Conservation (phyloP, 148 eudicot species). For the Rhododendron mucronatum region DNA sequence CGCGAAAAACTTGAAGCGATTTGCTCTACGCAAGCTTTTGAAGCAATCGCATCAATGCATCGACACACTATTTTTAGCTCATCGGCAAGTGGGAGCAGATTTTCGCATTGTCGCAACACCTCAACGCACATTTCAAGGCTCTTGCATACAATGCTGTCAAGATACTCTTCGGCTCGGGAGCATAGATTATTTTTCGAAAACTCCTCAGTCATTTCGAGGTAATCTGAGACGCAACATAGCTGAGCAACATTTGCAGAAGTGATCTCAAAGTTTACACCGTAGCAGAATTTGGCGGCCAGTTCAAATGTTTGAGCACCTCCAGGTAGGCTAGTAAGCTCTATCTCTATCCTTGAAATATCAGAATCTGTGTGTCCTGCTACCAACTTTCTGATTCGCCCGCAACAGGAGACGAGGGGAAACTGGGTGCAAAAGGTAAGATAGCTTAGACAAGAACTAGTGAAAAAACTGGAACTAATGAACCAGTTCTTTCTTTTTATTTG, state of each 20-base stretch:
- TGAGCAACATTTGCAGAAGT: conserved; percentile 78
- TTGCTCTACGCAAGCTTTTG: conserved; percentile 86
- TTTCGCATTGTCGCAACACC: conserved; percentile 79
- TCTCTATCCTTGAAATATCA: conserved; percentile 48
- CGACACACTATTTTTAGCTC: conserved; percentile 65
- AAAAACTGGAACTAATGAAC: not conserved
- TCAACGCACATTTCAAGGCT: conserved; percentile 76
- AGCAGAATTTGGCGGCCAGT: conserved; percentile 89
- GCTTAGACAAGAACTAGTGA: not conserved
- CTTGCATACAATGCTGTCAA: conserved; percentile 65
- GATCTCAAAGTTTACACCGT: conserved; percentile 81
- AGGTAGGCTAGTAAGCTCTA: conserved; percentile 61
- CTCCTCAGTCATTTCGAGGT: conserved; percentile 78
- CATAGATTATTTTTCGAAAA: conserved; percentile 71
- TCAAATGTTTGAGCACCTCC: conserved; percentile 85
- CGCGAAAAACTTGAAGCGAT: conserved; percentile 95
- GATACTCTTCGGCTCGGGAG: conserved; percentile 75
- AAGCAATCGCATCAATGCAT: conserved; percentile 83
- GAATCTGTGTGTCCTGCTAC: conserved; percentile 65
- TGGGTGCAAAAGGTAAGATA: conserved; percentile 21
- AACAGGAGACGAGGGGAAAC: conserved; percentile 90
- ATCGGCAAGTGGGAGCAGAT: conserved; percentile 82
- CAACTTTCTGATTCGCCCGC: conserved; percentile 72
- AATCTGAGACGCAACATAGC: conserved; percentile 67
- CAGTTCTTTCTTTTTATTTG: not conserved